A percentile compares a stretch with the other conserved stretches of the same genome.
Conservation (phyloP, 305 asterid genomes). For the Nicotiana rustica region DNA sequence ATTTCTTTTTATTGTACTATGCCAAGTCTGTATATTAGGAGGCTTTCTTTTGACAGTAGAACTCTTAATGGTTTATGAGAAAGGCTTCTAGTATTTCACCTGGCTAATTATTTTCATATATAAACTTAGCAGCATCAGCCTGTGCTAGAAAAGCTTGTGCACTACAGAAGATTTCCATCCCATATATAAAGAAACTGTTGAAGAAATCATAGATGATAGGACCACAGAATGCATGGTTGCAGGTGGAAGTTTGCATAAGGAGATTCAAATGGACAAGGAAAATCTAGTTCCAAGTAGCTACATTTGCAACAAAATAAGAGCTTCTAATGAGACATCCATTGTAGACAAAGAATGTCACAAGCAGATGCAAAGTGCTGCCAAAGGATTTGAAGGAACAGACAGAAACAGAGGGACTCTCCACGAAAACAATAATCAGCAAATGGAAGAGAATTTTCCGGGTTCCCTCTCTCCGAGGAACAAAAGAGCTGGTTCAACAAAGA, state of each 20-base stretch:
- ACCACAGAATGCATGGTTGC: conserved; percentile 35
- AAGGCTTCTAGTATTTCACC: neutral
- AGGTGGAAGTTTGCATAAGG: conserved; percentile 41
- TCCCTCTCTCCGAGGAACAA: conserved; percentile 22
- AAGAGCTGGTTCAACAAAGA: conserved; percentile 30
- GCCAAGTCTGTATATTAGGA: conserved; percentile 2
- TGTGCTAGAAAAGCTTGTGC: conserved; percentile 37
- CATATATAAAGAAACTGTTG: conserved; percentile 37
- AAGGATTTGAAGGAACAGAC: conserved; percentile 41
- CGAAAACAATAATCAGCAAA: conserved; percentile 37
- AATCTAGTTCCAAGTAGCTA: conserved; percentile 39
- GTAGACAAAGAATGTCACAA: conserved; percentile 35
- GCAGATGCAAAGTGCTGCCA: conserved; percentile 40
- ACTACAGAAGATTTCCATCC: conserved; percentile 39
- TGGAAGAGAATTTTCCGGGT: conserved; percentile 35
- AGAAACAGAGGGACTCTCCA: conserved; percentile 23
- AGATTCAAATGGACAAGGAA: conserved; percentile 47
- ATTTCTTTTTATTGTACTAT: neutral
- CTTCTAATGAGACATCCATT: conserved; percentile 33
- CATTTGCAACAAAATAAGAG: conserved; percentile 43
- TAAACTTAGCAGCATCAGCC: too few species aligned
- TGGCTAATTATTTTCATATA: neutral
- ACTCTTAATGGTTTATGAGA: neutral
- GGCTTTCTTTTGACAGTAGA: neutral
- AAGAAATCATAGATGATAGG: conserved; percentile 41